phyloP scores from a whole-genome alignment of 2,329 filamentous ascomycete genomes.

The Diaporthe citrichinensis region DNA sequence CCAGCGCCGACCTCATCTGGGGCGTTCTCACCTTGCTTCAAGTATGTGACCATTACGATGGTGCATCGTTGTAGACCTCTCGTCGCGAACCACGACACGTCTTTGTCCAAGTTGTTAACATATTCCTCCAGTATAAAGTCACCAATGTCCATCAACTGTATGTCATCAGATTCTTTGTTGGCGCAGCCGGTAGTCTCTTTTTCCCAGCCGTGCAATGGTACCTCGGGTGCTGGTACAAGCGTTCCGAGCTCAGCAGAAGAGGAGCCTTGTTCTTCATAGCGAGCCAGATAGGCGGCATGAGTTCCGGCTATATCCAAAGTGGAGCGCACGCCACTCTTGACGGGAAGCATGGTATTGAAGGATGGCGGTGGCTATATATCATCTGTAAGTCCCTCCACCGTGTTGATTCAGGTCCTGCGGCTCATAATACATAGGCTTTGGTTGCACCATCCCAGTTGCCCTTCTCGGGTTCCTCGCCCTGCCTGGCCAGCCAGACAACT shows the following conservation, averaged over 20 bases:
- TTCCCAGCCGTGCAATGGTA: slow-evolving; percentile 50
- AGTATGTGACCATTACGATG: background rate
- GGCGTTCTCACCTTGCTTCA: slow-evolving; percentile 7
- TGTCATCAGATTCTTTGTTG: slow-evolving; percentile 52
- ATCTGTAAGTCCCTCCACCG: slow-evolving; percentile 52
- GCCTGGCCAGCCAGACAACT: slow-evolving; percentile 49
- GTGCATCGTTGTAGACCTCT: background rate
- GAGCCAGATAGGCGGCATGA: slow-evolving; percentile 66
- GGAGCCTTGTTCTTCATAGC: slow-evolving; percentile 51
- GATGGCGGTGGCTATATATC: slow-evolving; percentile 69
- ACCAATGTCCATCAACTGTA: slow-evolving; percentile 46
- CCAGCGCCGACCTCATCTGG: slow-evolving; percentile 1
- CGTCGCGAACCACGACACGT: background rate
- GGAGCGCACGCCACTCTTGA: slow-evolving; percentile 68
- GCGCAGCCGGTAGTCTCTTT: slow-evolving; percentile 50
- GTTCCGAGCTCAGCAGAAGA: slow-evolving; percentile 60
- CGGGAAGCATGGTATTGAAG: slow-evolving; percentile 60
- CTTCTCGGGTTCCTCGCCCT: slow-evolving; percentile 47
- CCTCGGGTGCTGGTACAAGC: slow-evolving; percentile 57
- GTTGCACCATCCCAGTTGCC: slow-evolving; percentile 46
- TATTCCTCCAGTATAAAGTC: background rate
- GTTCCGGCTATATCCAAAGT: slow-evolving; percentile 67
- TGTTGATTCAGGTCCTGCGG: fast-evolving
- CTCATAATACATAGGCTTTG: background rate
- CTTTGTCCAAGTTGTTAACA: background rate